Base-by-base conservation (phyloP, 2,329 filamentous ascomycete genomes). In the Penicillium concentricum region DNA sequence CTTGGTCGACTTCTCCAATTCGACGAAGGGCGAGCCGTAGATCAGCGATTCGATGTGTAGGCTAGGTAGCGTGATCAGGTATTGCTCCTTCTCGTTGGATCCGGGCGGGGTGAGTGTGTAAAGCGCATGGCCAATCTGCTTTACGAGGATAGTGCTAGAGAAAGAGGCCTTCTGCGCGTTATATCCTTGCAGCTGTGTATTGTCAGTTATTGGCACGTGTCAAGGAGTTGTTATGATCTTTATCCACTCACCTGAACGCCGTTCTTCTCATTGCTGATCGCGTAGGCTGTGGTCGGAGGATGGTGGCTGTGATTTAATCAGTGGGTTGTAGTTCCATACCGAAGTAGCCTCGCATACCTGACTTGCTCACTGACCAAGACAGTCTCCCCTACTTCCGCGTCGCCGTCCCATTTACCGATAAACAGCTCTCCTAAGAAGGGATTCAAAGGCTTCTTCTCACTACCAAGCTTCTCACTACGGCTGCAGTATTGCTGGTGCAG, bases 121-220 rank as follows among this genome's bases (percentile, higher is more conserved):
- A 34, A 95, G 79, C 39, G 92, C 92, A 71, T 97, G 92, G 35
- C 93, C 93, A 66, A 95, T 88, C 78, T 96, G 91, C 82, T 95
- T 96, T 71, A 99, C 89, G 69, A 93, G 89, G 74, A 97, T 97
- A 43, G 93, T 96, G 66, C 89, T 88, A 61, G 89, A 90, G 76
- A 99, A 97, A 16, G 91, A 95, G 4, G 93, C 92, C 75, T 96
- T 97, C 72, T 97, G 94, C 16, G 90, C 93, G 70, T 97, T 97
- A 79, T 96, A 97, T 51, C 93, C 93, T 78, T 86, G 81, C 22
- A 88, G 74, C 67, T 79, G 64, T 20, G 34, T 53, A 47, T 49
- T 48, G 43, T 56, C 24, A 50, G 43, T 30, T 15, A 41, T 41
- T 42, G 13, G 4, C 18, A 10, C 10, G 18, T 48, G 18, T 39